phyloP scores from a whole-genome alignment of 2,329 filamentous ascomycete species.

The Huntiella decipiens region DNA sequence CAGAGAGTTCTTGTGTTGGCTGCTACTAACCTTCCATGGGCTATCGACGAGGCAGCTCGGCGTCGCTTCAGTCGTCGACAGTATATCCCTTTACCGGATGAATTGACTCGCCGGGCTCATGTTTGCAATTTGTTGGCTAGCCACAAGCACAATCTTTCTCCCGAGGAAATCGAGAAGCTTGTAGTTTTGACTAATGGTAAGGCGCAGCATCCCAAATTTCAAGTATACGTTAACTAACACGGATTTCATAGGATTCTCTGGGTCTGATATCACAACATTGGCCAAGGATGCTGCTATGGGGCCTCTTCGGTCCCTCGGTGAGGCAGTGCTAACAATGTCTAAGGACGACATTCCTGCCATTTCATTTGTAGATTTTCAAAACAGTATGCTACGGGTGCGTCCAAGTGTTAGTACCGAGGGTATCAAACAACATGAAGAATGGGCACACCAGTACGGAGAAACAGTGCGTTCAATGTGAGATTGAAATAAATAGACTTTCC shows the following conservation, averaged over 20 bases:
- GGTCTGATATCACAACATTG: slow-evolving; percentile 87
- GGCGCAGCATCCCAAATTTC: slow-evolving; percentile 14
- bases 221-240: slow-evolving; percentile 2
- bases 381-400: slow-evolving; percentile 66
- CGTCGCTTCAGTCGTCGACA: slow-evolving; percentile 80
- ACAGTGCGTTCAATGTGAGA: slow-evolving; percentile 44
- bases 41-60: slow-evolving; percentile 87
- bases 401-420: slow-evolving; percentile 78
- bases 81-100: slow-evolving; percentile 87
- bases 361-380: slow-evolving; percentile 60
- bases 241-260: slow-evolving; percentile 59
- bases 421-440: slow-evolving; percentile 78
- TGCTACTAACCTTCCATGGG: slow-evolving; percentile 92
- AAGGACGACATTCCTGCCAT: slow-evolving; percentile 92
- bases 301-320: slow-evolving; percentile 72
- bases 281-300: slow-evolving; percentile 98
- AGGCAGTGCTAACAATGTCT: slow-evolving; percentile 72
- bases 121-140: slow-evolving; percentile 62
- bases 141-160: slow-evolving; percentile 64
- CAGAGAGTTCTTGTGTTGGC: slow-evolving; percentile 82
- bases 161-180: slow-evolving; percentile 51
- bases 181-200: slow-evolving; percentile 72
- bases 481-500: not conserved
- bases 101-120: slow-evolving; percentile 60
- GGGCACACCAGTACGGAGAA: slow-evolving; percentile 86